phyloP scores from a whole-genome alignment of 2,329 filamentous ascomycete species.

The Grosmannia clavigera region DNA sequence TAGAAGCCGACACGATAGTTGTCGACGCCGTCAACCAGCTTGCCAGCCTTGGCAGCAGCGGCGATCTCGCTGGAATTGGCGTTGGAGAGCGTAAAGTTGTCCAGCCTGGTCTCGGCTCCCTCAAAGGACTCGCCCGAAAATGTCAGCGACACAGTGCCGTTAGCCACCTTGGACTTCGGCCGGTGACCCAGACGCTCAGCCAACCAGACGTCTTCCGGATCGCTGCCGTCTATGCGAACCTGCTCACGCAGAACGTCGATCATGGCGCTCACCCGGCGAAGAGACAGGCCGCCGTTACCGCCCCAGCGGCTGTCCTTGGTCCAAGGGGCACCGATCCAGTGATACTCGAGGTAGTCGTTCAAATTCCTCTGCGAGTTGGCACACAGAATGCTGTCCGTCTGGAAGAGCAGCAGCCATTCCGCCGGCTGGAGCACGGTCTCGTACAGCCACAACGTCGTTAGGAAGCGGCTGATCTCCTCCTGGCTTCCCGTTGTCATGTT shows the following conservation, averaged over 20 bases:
- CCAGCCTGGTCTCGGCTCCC: slow-evolving; percentile 18
- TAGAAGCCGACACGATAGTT: slow-evolving; percentile 40
- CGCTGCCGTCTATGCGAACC: slow-evolving; percentile 26
- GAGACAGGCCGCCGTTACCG: slow-evolving; percentile 39
- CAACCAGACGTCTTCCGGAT: slow-evolving; percentile 46
- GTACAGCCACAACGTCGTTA: slow-evolving; percentile 41
- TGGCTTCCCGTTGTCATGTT: slow-evolving; percentile 38
- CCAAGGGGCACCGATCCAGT: slow-evolving; percentile 43
- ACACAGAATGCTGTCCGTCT: slow-evolving; percentile 43
- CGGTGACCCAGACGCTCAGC: slow-evolving; percentile 37
- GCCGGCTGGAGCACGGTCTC: slow-evolving; percentile 33
- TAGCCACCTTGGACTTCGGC: slow-evolving; percentile 35
- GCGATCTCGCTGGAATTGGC: slow-evolving; percentile 14
- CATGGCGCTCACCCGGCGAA: slow-evolving; percentile 40
- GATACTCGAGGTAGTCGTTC: slow-evolving; percentile 38
- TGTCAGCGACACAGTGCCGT: slow-evolving; percentile 33
- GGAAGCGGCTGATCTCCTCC: slow-evolving; percentile 39
- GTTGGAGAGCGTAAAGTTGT: slow-evolving; percentile 11
- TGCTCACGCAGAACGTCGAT: slow-evolving; percentile 38
- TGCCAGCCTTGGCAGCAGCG: slow-evolving; percentile 19
- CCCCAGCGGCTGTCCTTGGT: slow-evolving; percentile 27
- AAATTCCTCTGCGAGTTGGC: slow-evolving; percentile 34
- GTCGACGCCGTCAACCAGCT: slow-evolving; percentile 30
- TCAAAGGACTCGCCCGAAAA: slow-evolving; percentile 38
- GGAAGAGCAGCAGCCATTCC: slow-evolving; percentile 43